Conservation (phyloP, 2,329 filamentous ascomycete species). For the Pezizomycotina sp. region DNA sequence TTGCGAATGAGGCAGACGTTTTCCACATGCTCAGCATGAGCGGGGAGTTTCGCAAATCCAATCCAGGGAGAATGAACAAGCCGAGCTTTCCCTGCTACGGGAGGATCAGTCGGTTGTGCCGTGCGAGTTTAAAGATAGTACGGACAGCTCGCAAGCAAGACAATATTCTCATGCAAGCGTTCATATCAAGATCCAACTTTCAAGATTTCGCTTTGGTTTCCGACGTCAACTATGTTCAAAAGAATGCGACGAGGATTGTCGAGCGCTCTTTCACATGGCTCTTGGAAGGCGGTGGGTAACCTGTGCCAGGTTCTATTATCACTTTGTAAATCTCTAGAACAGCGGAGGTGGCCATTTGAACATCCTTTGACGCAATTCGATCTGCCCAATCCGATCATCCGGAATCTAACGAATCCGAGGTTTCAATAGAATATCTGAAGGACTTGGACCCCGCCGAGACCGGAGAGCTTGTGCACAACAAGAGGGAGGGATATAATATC, state of each 20-base stretch:
- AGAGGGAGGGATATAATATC: slow-evolving; percentile 68
- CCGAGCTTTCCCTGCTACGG: slow-evolving; percentile 68
- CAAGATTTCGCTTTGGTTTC: slow-evolving; percentile 90
- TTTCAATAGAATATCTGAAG: slow-evolving; percentile 64
- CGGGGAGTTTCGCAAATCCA: slow-evolving; percentile 88
- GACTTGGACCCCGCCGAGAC: slow-evolving; percentile 92
- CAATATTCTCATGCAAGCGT: slow-evolving; percentile 84
- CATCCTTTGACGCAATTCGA: slow-evolving; percentile 95
- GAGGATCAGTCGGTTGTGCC: slow-evolving; percentile 46
- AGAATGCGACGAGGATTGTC: slow-evolving; percentile 90
- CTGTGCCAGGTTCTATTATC: slow-evolving; percentile 84
- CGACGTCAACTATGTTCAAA: slow-evolving; percentile 84
- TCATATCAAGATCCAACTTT: slow-evolving; percentile 71
- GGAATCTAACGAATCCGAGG: slow-evolving; percentile 58
- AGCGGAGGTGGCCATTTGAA: slow-evolving; percentile 83
- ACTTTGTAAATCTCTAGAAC: slow-evolving; percentile 92
- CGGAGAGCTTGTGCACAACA: slow-evolving; percentile 77
- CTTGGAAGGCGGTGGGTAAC: slow-evolving; percentile 87
- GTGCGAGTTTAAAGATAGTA: no score
- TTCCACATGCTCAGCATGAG: slow-evolving; percentile 95
- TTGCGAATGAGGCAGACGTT: slow-evolving; percentile 76
- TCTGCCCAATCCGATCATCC: slow-evolving; percentile 63
- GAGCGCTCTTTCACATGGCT: slow-evolving; percentile 93
- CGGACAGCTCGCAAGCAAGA: slow-evolving; percentile 78
- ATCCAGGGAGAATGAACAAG: slow-evolving; percentile 80